A percentile compares a stretch with the other conserved stretches of the same genome.
These are phyloP conservation scores for Yarrowia galli DNA, from an alignment of 1,139 yeast species.

Conservation along the genomic window DNA sequence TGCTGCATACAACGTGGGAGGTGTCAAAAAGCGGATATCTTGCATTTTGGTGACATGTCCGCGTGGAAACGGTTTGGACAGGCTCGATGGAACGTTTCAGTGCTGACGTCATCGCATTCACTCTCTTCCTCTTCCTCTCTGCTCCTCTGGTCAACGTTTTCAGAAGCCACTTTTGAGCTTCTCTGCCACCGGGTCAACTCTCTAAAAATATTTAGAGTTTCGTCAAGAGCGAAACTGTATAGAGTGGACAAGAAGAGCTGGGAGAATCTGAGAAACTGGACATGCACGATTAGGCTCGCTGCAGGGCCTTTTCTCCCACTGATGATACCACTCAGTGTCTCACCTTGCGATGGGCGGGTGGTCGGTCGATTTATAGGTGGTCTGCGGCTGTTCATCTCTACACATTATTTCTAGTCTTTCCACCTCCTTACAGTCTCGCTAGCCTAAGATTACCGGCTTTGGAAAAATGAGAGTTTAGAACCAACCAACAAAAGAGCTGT, in stretches of 20 bases:
- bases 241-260: background rate
- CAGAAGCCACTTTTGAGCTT: too few relatives aligned
- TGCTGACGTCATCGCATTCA: background rate
- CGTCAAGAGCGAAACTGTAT: background rate
- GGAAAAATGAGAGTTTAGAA: too few relatives aligned
- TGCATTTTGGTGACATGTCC: background rate
- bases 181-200: too few relatives aligned
- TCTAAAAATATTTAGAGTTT: background rate
- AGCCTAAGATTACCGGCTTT: too few relatives aligned
- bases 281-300: slow-evolving; percentile 37
- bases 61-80: background rate
- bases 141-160: too few relatives aligned
- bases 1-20: background rate
- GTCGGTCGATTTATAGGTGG: too few relatives aligned
- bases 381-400: too few relatives aligned
- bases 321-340: slow-evolving; percentile 13
- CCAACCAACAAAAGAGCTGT: background rate
- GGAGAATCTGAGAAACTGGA: background rate
- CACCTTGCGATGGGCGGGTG: background rate
- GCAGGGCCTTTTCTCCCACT: slow-evolving; percentile 31
- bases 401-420: too few relatives aligned
- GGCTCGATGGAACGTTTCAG: too few relatives aligned
- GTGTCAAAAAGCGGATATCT: background rate
- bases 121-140: background rate
- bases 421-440: too few relatives aligned